These are phyloP conservation scores for Schizochytrium sp. DNA, from an alignment of 108 stramenopile genomes.

Conservation along the genomic window DNA sequence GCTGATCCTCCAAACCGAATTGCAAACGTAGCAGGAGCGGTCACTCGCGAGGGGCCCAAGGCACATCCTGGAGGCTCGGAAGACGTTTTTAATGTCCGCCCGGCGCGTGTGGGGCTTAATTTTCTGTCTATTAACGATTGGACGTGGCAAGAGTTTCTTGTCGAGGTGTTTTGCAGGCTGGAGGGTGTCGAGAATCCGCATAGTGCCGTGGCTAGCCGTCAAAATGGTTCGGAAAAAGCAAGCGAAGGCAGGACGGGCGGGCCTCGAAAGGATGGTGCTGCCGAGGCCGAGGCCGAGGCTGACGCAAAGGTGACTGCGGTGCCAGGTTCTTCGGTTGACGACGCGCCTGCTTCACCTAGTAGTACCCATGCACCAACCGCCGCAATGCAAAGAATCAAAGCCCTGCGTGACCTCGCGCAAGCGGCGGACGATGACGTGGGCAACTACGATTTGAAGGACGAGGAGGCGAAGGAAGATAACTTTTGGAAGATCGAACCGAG, in stretches of 20 bases:
- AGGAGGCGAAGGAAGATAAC: background rate
- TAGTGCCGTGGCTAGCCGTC: background rate
- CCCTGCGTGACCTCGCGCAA: background rate
- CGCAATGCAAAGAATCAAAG: background rate
- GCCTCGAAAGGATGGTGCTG: background rate
- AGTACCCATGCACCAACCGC: background rate
- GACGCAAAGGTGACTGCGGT: background rate
- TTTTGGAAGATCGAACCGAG: background rate
- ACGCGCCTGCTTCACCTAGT: background rate
- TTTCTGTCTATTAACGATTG: background rate
- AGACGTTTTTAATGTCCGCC: background rate
- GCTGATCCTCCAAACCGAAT: too few relatives aligned
- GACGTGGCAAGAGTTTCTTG: constrained; percentile 1
- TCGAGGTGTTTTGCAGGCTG: background rate
- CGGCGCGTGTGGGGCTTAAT: background rate
- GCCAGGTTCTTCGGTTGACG: too few relatives aligned
- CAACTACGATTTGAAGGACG: background rate
- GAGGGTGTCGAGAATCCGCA: background rate
- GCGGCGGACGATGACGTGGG: background rate
- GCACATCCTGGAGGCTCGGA: too few relatives aligned
- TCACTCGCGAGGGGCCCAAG: too few relatives aligned
- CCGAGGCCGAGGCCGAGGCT: too few relatives aligned
- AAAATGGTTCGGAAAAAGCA: too few relatives aligned
- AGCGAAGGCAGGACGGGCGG: too few relatives aligned
- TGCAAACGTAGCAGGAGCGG: too few relatives aligned